Percentiles rank a stretch among this genome's conserved stretches.
phyloP scores from a whole-genome alignment of 441 rosid genomes.

The Brassica hybrid region DNA sequence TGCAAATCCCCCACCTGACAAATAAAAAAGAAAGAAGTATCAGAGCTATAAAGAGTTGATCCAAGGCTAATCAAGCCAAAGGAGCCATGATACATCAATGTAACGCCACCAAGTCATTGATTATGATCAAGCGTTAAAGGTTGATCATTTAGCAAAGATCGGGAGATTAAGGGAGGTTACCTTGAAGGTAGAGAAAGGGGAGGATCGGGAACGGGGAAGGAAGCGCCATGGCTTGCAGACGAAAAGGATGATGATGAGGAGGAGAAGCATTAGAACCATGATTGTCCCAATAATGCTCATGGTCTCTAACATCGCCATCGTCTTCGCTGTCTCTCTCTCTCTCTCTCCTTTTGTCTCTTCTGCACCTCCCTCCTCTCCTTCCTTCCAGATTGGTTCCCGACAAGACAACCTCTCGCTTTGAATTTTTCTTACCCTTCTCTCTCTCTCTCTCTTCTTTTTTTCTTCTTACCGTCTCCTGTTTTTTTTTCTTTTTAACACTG shows the following conservation, averaged over 20 bases:
- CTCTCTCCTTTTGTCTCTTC: constrained; percentile 42
- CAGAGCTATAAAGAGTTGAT: too few species aligned
- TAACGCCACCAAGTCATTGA: neutral
- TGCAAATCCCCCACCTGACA: constrained; percentile 76
- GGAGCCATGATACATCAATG: too few species aligned
- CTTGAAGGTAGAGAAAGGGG: constrained; percentile 57
- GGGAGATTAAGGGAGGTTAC: constrained; percentile 39
- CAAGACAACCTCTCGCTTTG: constrained; percentile 67
- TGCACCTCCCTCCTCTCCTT: constrained; percentile 17
- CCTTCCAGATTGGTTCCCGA: constrained; percentile 57
- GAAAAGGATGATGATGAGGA: constrained; percentile 68
- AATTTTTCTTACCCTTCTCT: constrained; percentile 65
- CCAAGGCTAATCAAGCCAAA: too few species aligned
- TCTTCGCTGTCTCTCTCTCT: constrained; percentile 47
- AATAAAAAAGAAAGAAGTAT: too few species aligned
- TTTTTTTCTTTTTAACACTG: neutral
- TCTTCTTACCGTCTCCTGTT: neutral
- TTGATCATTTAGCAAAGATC: neutral
- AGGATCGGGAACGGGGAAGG: constrained; percentile 52
- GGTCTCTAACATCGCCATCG: constrained; percentile 63
- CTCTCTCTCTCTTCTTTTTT: constrained; percentile 5
- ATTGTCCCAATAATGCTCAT: constrained; percentile 55
- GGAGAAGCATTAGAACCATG: constrained; percentile 67
- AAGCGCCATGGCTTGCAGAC: constrained; percentile 94
- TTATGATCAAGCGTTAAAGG: constrained; percentile 1